phyloP scores from a whole-genome alignment of 805 yeast species.

The Jamesozyma piceae region DNA sequence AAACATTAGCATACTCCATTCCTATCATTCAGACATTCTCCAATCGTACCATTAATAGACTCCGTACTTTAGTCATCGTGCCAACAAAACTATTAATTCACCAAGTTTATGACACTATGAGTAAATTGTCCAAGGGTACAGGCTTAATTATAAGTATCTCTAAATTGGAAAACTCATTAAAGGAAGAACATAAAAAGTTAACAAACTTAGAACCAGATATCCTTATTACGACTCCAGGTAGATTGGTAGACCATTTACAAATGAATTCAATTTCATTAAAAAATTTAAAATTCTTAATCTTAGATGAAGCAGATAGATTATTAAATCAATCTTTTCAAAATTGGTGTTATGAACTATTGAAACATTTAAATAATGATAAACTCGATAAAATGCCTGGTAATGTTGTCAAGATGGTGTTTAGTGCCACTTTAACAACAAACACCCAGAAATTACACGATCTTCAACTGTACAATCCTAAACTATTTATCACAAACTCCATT shows the following conservation, averaged over 20 bases:
- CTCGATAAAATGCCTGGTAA: constrained; percentile 23
- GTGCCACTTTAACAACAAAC: constrained; percentile 91
- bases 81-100: constrained; percentile 84
- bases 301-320: constrained; percentile 77
- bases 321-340: constrained; percentile 87
- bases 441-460: constrained; percentile 75
- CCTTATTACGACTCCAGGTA: constrained; percentile 65
- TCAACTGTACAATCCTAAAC: constrained; percentile 59
- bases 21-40: constrained; percentile 70
- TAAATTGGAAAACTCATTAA: constrained; percentile 48
- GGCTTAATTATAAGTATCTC: constrained; percentile 44
- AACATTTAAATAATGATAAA: constrained; percentile 31
- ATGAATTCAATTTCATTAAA: constrained; percentile 36
- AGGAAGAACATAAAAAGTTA: constrained; percentile 54
- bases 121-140: constrained; percentile 55
- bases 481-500: constrained; percentile 60
- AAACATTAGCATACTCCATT: constrained; percentile 78
- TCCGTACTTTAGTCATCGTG: constrained; percentile 69
- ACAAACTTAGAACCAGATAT: constrained; percentile 49
- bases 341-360: constrained; percentile 61
- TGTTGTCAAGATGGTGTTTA: constrained; percentile 65
- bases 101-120: constrained; percentile 67
- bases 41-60: constrained; percentile 55
- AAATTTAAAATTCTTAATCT: constrained; percentile 51
- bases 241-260: constrained; percentile 66